phyloP scores from a whole-genome alignment of 2,329 filamentous ascomycete genomes.

The Xylariaceae sp. region DNA sequence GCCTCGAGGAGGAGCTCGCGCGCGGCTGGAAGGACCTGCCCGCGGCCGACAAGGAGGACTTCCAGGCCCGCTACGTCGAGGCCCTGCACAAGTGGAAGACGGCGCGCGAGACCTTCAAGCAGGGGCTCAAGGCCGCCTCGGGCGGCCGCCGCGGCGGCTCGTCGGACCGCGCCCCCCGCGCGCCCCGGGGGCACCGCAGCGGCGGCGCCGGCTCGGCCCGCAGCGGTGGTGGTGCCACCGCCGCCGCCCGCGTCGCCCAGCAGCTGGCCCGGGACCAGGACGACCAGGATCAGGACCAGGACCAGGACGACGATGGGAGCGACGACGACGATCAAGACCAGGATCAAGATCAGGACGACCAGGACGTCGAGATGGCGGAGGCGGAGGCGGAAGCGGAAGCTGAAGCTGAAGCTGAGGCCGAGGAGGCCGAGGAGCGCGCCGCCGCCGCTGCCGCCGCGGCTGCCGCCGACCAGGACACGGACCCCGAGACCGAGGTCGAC shows the following conservation, averaged over 20 bases:
- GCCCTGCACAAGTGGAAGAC: constrained; percentile 34
- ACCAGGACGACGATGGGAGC: constrained; percentile 15
- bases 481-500: constrained; percentile 27
- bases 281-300: constrained; percentile 13
- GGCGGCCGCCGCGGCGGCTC: too few species aligned
- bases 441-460: constrained; percentile 5
- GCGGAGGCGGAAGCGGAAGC: constrained; percentile 8
- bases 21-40: constrained; percentile 47
- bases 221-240: too few species aligned
- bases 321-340: constrained; percentile 16
- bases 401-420: constrained; percentile 10
- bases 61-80: constrained; percentile 34
- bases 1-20: constrained; percentile 48
- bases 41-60: constrained; percentile 41
- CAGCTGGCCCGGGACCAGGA: constrained; percentile 13
- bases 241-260: too few species aligned
- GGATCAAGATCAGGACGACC: constrained; percentile 12
- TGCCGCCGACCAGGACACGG: constrained; percentile 15
- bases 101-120: constrained; percentile 32
- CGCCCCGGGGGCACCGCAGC: too few species aligned
- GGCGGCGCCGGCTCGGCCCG: too few species aligned
- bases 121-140: constrained; percentile 20
- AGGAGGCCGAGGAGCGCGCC: constrained; percentile 17
- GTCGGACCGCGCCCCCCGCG: too few species aligned
- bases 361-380: constrained; percentile 15